These are phyloP conservation scores for Umbellularia californica DNA, from an alignment of 164 flowering plant species.

Conservation along the genomic window DNA sequence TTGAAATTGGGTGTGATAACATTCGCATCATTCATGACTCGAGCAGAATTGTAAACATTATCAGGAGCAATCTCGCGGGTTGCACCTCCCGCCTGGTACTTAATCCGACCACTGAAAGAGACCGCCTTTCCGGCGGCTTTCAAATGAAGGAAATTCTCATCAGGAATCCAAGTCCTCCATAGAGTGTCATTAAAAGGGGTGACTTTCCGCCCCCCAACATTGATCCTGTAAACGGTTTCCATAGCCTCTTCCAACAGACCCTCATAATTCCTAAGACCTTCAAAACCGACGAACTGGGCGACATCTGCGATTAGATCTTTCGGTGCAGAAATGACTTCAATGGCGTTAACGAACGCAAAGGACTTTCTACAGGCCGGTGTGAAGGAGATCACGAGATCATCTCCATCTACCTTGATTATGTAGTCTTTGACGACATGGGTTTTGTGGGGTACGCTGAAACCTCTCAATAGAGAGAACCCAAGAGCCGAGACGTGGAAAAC, in stretches of 20 bases:
- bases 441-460: not conserved
- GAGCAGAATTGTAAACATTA: conserved; percentile 57
- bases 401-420: not conserved
- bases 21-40: conserved; percentile 27
- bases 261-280: conserved; percentile 15
- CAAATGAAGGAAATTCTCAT: conserved; percentile 15
- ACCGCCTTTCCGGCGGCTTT: conserved; percentile 2
- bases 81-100: conserved; percentile 28
- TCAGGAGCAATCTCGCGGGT: conserved; percentile 51
- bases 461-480: conserved; percentile 7
- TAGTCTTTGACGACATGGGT: conserved; percentile 8
- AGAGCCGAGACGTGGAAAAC: conserved; percentile 8
- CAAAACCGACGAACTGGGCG: conserved; percentile 20
- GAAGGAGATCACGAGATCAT: conserved; percentile 41
- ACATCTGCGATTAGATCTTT: conserved; percentile 43
- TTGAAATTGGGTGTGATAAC: conserved; percentile 29
- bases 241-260: conserved; percentile 44
- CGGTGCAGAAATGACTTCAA: conserved; percentile 79
- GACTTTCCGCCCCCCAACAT: conserved; percentile 74
- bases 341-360: conserved; percentile 66
- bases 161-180: conserved; percentile 72
- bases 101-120: conserved; percentile 38
- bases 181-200: conserved; percentile 56
- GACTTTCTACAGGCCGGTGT: conserved; percentile 31
- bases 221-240: conserved; percentile 63